phyloP scores from a whole-genome alignment of 129 eudicot genomes.

The Chrysanthemum seticuspe region DNA sequence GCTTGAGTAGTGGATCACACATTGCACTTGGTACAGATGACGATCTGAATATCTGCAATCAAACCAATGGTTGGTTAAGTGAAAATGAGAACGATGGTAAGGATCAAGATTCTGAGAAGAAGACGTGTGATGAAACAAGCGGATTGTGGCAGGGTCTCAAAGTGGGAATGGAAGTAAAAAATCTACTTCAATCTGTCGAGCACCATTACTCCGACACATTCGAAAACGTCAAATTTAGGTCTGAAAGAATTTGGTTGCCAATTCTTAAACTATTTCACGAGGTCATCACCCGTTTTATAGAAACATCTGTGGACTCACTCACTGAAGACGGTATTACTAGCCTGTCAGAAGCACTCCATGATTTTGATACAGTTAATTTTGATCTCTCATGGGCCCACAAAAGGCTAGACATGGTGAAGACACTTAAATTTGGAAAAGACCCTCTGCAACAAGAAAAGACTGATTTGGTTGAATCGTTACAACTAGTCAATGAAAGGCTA shows the following conservation, averaged over 20 bases:
- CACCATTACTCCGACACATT: conserved; percentile 2
- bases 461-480: not conserved
- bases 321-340: not conserved
- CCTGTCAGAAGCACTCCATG: not conserved
- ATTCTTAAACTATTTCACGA: not conserved
- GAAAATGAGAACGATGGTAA: not conserved
- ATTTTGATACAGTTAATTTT: not conserved
- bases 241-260: not conserved
- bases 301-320: not conserved
- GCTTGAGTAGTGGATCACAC: conserved; percentile 33
- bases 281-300: conserved; percentile 1
- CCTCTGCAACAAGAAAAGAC: not conserved
- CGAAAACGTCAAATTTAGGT: not conserved
- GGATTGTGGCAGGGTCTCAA: not conserved
- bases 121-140: not conserved
- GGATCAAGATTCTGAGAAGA: not conserved
- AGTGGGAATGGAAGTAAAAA: conserved; percentile 1
- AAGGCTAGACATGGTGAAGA: conserved; percentile 5
- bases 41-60: not conserved
- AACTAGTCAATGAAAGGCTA: not conserved
- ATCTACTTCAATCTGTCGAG: conserved; percentile 1
- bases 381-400: conserved; percentile 19
- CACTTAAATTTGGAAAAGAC: not conserved
- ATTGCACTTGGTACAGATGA: not conserved
- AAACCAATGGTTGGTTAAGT: conserved; percentile 13